Evolutionary conservation across 768 basidiomycete species (phyloP).

Genomic region (Sarcodon aspratus): DNA sequence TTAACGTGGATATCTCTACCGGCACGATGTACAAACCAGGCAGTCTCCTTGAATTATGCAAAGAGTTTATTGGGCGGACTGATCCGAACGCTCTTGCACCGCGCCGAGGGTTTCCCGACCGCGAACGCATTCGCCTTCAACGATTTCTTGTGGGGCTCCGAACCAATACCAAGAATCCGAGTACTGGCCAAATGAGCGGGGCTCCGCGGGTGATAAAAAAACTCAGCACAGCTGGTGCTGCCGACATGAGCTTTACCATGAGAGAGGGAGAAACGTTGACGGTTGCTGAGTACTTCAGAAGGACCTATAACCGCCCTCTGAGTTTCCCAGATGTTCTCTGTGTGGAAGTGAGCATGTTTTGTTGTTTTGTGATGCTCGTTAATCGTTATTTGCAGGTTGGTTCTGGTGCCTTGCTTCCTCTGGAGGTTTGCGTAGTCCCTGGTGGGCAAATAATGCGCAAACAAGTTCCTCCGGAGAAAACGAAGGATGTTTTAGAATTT

Average conservation of each 20-base stretch:
- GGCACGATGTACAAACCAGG: conserved; percentile 69
- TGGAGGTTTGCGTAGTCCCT: conserved; percentile 55
- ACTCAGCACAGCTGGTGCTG: conserved; percentile 42
- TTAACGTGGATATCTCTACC: conserved; percentile 73
- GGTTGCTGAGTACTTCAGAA: conserved; percentile 52
- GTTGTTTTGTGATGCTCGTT: neutral
- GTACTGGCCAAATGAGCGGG: conserved; percentile 8
- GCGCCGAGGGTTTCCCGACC: conserved; percentile 30
- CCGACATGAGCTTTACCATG: conserved; percentile 40
- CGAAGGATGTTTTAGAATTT: conserved; percentile 50
- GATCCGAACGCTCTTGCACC: conserved; percentile 28
- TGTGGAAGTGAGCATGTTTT: conserved; percentile 39
- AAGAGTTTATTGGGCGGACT: conserved; percentile 36
- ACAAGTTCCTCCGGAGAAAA: conserved; percentile 58
- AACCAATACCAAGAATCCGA: conserved; percentile 25
- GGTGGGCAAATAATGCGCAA: conserved; percentile 64
- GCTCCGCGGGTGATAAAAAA: conserved; percentile 50
- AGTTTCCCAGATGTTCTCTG: conserved; percentile 55
- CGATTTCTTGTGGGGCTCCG: conserved; percentile 45
- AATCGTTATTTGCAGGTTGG: conserved; percentile 33
- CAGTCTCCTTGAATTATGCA: conserved; percentile 41
- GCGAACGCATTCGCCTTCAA: conserved; percentile 39
- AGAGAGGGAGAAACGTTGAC: conserved; percentile 43
- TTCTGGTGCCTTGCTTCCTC: conserved; percentile 47
- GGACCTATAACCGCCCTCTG: conserved; percentile 39